These are phyloP conservation scores for Diplosphaera chodatii DNA, from an alignment of 139 green algal species.

Conservation along the genomic window DNA sequence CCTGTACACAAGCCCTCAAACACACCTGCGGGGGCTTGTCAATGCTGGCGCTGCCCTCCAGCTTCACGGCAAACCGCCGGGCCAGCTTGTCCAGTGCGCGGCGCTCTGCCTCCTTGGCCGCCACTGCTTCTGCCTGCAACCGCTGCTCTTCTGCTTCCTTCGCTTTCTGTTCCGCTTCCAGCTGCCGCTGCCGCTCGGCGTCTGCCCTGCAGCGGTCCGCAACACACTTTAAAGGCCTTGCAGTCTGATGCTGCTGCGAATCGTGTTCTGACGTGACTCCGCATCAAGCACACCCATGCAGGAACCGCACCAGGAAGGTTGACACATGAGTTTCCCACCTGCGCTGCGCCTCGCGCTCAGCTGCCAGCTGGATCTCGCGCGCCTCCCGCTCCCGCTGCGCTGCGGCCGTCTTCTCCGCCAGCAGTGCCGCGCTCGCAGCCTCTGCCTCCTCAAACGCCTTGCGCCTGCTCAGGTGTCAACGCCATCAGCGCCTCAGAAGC, in stretches of 20 bases:
- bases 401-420: slow-evolving; percentile 1
- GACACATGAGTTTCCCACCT: not conserved
- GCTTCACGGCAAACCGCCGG: slow-evolving; percentile 20
- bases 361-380: not conserved
- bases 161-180: slow-evolving; percentile 21
- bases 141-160: slow-evolving; percentile 12
- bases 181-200: slow-evolving; percentile 9
- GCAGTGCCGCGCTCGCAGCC: slow-evolving; percentile 1
- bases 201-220: slow-evolving; percentile 7
- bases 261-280: not conserved
- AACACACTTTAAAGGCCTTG: too few relatives aligned
- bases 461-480: too few relatives aligned
- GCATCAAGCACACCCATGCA: not conserved
- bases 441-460: slow-evolving; percentile 2
- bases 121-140: slow-evolving; percentile 13
- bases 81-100: slow-evolving; percentile 15
- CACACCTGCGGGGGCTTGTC: slow-evolving; percentile 16
- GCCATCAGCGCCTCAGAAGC: too few relatives aligned
- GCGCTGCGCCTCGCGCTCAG: not conserved
- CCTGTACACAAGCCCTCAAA: too few relatives aligned
- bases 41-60: slow-evolving; percentile 25
- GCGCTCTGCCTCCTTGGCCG: slow-evolving; percentile 9
- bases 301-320: too few relatives aligned
- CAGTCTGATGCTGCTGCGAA: too few relatives aligned
- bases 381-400: not conserved